A percentile compares a stretch with the other conserved stretches of the same genome.
phyloP scores from a whole-genome alignment of 192 early-diverging fungal genomes.

The Piromyces sp. region DNA sequence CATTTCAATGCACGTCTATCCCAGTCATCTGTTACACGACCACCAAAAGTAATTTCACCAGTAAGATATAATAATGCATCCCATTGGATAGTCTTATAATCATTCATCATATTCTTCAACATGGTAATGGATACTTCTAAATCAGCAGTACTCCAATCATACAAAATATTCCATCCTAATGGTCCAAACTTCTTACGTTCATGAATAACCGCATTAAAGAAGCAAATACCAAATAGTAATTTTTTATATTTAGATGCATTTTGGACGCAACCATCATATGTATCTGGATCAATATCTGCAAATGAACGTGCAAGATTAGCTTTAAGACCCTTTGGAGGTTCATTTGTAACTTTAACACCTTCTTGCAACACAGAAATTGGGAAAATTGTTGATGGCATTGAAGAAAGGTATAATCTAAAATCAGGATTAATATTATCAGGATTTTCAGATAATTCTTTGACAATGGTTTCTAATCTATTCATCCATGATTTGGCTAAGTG shows the following conservation, averaged over 20 bases:
- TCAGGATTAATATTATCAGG: conserved; percentile 15
- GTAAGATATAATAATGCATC: conserved; percentile 26
- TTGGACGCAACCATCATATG: not conserved
- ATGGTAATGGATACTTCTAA: conserved; percentile 7
- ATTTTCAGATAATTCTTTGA: conserved; percentile 30
- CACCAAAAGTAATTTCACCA: conserved; percentile 47
- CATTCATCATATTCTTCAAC: conserved; percentile 15
- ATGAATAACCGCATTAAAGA: conserved; percentile 46
- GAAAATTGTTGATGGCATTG: conserved; percentile 45
- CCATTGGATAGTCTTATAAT: conserved; percentile 29
- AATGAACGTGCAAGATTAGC: conserved; percentile 39
- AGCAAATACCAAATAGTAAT: conserved; percentile 41
- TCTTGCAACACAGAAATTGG: conserved; percentile 38
- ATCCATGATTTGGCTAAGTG: conserved; percentile 47
- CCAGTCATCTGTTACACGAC: conserved; percentile 46
- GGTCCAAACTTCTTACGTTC: conserved; percentile 46
- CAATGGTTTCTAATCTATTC: conserved; percentile 25
- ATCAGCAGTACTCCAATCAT: conserved; percentile 39
- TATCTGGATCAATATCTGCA: conserved; percentile 19
- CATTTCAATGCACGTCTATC: conserved; percentile 31
- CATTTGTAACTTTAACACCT: conserved; percentile 43
- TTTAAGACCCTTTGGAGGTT: conserved; percentile 40
- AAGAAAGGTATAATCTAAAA: conserved; percentile 38
- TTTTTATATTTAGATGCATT: conserved; percentile 24
- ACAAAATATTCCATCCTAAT: conserved; percentile 33